Evolutionary conservation across 768 basidiomycete genomes (phyloP).

Genomic region (Russula olivacea): DNA sequence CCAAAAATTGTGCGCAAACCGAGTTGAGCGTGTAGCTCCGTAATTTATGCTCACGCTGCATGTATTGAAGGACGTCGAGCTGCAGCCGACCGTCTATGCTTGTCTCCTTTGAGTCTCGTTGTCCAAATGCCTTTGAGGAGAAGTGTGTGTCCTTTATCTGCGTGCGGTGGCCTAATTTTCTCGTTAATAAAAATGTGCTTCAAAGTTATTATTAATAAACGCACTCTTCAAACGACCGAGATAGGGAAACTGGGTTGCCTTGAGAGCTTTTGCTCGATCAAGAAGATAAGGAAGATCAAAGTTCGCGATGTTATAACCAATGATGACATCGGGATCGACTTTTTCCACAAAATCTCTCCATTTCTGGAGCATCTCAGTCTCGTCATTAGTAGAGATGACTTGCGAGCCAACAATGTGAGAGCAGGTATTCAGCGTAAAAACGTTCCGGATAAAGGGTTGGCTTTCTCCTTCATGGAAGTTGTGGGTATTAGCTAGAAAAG

Average conservation of each 20-base stretch:
- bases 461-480: slow-evolving; percentile 57
- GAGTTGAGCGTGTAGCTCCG: slow-evolving; percentile 97
- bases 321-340: slow-evolving; percentile 92
- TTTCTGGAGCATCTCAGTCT: slow-evolving; percentile 62
- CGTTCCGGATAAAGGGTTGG: slow-evolving; percentile 91
- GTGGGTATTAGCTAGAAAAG: background rate
- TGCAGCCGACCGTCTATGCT: slow-evolving; percentile 87
- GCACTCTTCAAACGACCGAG: slow-evolving; percentile 46
- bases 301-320: slow-evolving; percentile 90
- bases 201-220: background rate
- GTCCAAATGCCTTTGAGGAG: slow-evolving; percentile 95
- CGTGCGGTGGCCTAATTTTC: slow-evolving; percentile 57
- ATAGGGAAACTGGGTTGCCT: slow-evolving; percentile 58
- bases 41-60: slow-evolving; percentile 97
- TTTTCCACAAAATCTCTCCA: slow-evolving; percentile 88
- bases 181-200: background rate
- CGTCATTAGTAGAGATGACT: slow-evolving; percentile 77
- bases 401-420: slow-evolving; percentile 97
- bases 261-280: slow-evolving; percentile 83
- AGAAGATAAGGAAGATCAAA: slow-evolving; percentile 98
- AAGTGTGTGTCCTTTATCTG: slow-evolving; percentile 93
- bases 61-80: slow-evolving; percentile 92
- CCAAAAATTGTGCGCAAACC: slow-evolving; percentile 95
- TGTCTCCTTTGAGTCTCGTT: slow-evolving; percentile 94
- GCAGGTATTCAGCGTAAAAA: slow-evolving; percentile 94